Conservation (phyloP, 2,329 filamentous ascomycete genomes). For the Trichoderma lentiforme region DNA sequence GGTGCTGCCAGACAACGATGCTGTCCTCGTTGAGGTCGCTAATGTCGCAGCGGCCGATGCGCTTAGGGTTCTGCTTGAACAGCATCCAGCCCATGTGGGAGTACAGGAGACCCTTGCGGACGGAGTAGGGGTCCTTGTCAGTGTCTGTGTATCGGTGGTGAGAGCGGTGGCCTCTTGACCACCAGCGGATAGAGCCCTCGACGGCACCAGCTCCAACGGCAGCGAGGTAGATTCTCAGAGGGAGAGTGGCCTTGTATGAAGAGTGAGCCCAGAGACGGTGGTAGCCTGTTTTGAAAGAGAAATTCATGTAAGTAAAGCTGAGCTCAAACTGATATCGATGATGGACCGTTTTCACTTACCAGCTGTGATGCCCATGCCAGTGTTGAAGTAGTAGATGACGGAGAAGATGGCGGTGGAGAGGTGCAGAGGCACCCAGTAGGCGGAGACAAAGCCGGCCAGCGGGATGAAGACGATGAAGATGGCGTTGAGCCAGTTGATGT, state of each 20-base stretch:
- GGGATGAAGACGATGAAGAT: slow-evolving; percentile 77
- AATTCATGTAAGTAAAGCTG: neutral
- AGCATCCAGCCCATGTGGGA: slow-evolving; percentile 83
- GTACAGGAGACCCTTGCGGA: slow-evolving; percentile 83
- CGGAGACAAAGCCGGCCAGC: slow-evolving; percentile 65
- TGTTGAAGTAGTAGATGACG: slow-evolving; percentile 78
- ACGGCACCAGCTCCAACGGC: slow-evolving; percentile 79
- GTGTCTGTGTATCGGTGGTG: slow-evolving; percentile 92
- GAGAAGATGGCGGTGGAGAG: slow-evolving; percentile 71
- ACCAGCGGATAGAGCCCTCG: slow-evolving; percentile 84
- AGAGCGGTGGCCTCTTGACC: slow-evolving; percentile 80
- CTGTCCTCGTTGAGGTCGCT: slow-evolving; percentile 83
- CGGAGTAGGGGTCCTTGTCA: slow-evolving; percentile 87
- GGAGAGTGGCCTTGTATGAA: slow-evolving; percentile 73
- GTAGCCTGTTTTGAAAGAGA: slow-evolving; percentile 27
- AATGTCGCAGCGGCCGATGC: slow-evolving; percentile 83
- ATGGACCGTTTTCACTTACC: slow-evolving; percentile 45
- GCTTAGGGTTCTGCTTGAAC: slow-evolving; percentile 89
- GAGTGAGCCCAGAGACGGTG: slow-evolving; percentile 83
- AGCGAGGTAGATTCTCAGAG: slow-evolving; percentile 78
- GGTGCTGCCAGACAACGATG: slow-evolving; percentile 84
- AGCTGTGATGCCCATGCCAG: slow-evolving; percentile 75
- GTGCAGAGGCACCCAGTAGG: slow-evolving; percentile 75
- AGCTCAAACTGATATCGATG: neutral
- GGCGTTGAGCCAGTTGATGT: slow-evolving; percentile 92